Percentiles rank a stretch among this genome's conserved stretches.
These are phyloP conservation scores for Pelagomonas calceolata DNA, from an alignment of 108 stramenopile genomes.

Conservation along the genomic window DNA sequence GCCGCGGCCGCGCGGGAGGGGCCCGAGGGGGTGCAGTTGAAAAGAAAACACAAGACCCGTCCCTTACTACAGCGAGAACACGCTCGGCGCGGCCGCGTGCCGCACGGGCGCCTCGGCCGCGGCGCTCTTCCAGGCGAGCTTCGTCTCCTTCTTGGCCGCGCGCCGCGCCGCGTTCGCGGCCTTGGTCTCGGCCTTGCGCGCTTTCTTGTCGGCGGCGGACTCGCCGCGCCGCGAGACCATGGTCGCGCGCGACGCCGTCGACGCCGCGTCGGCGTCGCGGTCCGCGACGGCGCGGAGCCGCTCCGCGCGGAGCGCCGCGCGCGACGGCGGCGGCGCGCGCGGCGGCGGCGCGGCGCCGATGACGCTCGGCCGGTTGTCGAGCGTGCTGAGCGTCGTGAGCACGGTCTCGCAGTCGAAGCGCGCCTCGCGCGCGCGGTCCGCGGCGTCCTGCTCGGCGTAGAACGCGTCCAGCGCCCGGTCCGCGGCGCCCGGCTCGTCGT, in stretches of 20 bases:
- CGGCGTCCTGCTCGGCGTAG: slow-evolving; percentile 44
- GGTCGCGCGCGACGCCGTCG: slow-evolving; percentile 30
- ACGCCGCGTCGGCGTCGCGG: slow-evolving; percentile 21
- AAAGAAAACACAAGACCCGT: too few relatives aligned
- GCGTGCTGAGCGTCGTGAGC: slow-evolving; percentile 84
- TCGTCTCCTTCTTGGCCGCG: slow-evolving; percentile 4
- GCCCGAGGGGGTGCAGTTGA: too few relatives aligned
- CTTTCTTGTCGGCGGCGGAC: slow-evolving; percentile 65
- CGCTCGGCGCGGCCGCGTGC: background rate
- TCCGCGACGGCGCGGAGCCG: background rate
- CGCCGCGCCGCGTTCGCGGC: background rate
- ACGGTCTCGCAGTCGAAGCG: slow-evolving; percentile 93
- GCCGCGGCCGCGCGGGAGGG: too few relatives aligned
- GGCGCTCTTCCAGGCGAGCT: background rate
- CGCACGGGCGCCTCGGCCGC: background rate
- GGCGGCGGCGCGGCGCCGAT: slow-evolving; percentile 41
- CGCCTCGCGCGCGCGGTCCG: slow-evolving; percentile 28
- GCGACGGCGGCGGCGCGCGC: slow-evolving; percentile 36
- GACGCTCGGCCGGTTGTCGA: slow-evolving; percentile 84
- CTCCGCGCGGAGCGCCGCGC: slow-evolving; percentile 2
- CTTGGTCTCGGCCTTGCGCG: slow-evolving; percentile 67
- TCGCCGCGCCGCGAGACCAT: slow-evolving; percentile 57
- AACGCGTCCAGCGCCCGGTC: slow-evolving; percentile 59
- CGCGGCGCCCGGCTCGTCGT: slow-evolving; percentile 49
- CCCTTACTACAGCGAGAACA: background rate